Evolutionary conservation across 2,329 filamentous ascomycete genomes (phyloP), one percentile per base, ranked within the genome.

Genomic region (Arthroderma uncinatum): DNA sequence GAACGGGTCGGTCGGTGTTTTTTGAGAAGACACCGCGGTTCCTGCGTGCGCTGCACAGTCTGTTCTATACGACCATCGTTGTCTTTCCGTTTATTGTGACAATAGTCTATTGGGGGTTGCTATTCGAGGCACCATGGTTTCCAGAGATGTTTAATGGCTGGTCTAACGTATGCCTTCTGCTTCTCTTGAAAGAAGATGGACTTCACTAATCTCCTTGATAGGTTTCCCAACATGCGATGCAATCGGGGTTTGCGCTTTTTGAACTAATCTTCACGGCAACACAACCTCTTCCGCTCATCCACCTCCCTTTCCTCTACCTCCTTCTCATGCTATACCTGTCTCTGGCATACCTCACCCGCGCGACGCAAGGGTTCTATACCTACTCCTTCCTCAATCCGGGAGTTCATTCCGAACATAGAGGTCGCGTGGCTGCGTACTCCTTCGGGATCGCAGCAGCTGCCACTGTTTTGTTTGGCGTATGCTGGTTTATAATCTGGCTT

Each of bases 331-430:
- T 84, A 2, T 95, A 94, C 68, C 78, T 91, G 9, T 80, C 75
- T 0, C 73, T 94, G 14, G 88, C 87, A 0, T 94, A 88, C 70
- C 64, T 93, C 21, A 91, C 86, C 0, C 71, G 80, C 60, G 81
- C 81, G 3, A 84, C 83, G 0, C 77, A 89, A 68, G 81, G 81
- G 2, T 88, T 85, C 68, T 94, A 91, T 69, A 79, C 86, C 0
- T 95, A 95, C 73, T 68, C 65, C 58, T 95, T 95, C 72, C 79
- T 95, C n/a, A 78, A 95, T 67, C 78, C 82, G 1, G 67, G 72
- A 4, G 66, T 68, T 16, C 70, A 79, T 53, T 77, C 78, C 14
- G 68, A 76, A 56, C 61, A 68, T 25, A 68, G 65, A 28, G 79
- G 76, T 0, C 72, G 76, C 5, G 82, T 90, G 2, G 80, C 82